Evolutionary conservation across 2,329 filamentous ascomycete species (phyloP), one percentile per base, ranked within the genome.

Genomic region (Apiospora pterosperma): DNA sequence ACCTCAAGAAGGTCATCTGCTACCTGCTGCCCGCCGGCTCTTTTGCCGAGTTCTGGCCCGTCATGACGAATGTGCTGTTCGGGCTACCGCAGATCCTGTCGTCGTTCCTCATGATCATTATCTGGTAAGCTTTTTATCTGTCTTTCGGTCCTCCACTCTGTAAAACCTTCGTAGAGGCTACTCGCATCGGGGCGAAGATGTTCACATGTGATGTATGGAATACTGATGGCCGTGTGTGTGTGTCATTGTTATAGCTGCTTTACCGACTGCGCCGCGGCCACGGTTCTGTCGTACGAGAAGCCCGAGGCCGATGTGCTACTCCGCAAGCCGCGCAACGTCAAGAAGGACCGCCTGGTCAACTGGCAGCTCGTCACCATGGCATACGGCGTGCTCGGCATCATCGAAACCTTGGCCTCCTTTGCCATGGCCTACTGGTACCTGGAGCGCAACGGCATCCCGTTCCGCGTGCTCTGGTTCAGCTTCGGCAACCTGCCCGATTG

Each of bases 31-130:
- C 90, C 0, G 91, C 91, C 0, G 90, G 91, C 2, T 86, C 82
- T n/a, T 93, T 92, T 74, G 87, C 85, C 62, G 91, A 93, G 73
- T 90, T 93, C 76, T 86, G 88, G 90, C 90, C 91, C 0, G 88
- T 93, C 52, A 84, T 93, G 76, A 90, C 88, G 1, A 92, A 89
- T 64, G 87, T 93, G 23, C 74, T 88, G 1, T 91, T 93, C 67
- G 90, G 90, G 23, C 80, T 93, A 3, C 90, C 91, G 0, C 90
- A 93, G 73, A 88, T 92, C 59, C 80, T 93, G 16, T 90, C 86
- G 3, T 90, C 86, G 1, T 93, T 92, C 72, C 82, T 93, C 59
- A 92, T 93, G 85, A 88, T 88, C 58, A 83, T 88, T 64, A 88
- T 88, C 65, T 88, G 85, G 83, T 85, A 67, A 31, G 59, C 4